phyloP scores from a whole-genome alignment of 768 basidiomycete species.

The Phanerodontia chrysosporium region DNA sequence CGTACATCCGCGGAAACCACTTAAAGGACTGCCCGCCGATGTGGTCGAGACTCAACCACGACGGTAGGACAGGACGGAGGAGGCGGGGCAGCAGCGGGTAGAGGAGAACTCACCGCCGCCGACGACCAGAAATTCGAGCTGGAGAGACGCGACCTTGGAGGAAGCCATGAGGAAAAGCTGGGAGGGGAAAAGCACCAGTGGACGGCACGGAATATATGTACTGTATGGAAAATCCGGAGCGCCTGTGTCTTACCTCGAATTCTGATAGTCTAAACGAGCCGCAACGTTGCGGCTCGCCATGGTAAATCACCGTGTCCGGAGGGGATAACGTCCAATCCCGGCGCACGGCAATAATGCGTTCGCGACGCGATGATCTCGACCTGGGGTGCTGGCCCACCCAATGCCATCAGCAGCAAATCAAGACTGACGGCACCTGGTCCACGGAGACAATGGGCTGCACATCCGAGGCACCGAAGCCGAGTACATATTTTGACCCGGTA shows the following conservation, averaged over 20 bases:
- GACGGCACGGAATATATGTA: neutral
- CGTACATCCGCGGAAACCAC: neutral
- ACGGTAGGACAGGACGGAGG: neutral
- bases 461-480: neutral
- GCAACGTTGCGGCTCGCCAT: neutral
- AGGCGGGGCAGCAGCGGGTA: neutral
- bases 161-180: neutral
- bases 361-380: neutral
- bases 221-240: neutral
- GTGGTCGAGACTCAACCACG: too few relatives aligned
- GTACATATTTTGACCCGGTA: neutral
- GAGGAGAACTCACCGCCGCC: conserved; percentile 10
- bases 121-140: conserved; percentile 9
- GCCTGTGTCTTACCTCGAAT: neutral
- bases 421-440: neutral
- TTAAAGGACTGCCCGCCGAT: neutral
- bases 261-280: neutral
- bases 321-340: neutral
- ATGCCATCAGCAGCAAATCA: neutral
- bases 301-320: neutral
- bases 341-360: neutral
- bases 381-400: neutral
- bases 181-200: neutral
- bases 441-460: neutral
- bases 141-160: conserved; percentile 3